Evolutionary conservation across 2,329 filamentous ascomycete species (phyloP).

Genomic region (Dothistroma pini): DNA sequence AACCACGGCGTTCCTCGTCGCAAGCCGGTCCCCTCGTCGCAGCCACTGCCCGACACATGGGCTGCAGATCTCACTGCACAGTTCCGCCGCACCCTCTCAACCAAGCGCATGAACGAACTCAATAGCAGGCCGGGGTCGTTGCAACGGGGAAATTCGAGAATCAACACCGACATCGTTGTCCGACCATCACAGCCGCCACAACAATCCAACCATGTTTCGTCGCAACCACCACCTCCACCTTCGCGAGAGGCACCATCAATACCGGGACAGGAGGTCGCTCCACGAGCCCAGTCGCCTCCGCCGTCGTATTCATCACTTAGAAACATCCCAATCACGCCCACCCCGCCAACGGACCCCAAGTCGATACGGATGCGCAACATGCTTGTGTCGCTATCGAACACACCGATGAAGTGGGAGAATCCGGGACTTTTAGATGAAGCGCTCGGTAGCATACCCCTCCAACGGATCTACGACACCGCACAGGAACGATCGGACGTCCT

Average conservation of each 20-base stretch:
- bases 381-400: conserved; percentile 78
- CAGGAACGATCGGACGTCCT: conserved; percentile 90
- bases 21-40: conserved; percentile 29
- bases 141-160: conserved; percentile 55
- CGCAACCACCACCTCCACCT: conserved; percentile 21
- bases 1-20: conserved; percentile 30
- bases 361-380: conserved; percentile 60
- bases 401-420: conserved; percentile 93
- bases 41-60: conserved; percentile 57
- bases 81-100: conserved; percentile 83
- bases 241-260: conserved; percentile 29
- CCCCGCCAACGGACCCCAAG: conserved; percentile 58
- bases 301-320: conserved; percentile 61
- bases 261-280: conserved; percentile 22
- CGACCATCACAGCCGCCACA: conserved; percentile 15
- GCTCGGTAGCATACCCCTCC: conserved; percentile 77
- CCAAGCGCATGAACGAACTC: conserved; percentile 81
- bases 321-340: conserved; percentile 67
- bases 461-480: conserved; percentile 88
- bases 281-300: conserved; percentile 38
- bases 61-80: conserved; percentile 74
- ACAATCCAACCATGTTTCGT: conserved; percentile 10
- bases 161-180: conserved; percentile 39
- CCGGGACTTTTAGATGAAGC: conserved; percentile 92
- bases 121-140: conserved; percentile 37